Base-by-base conservation (phyloP, 768 basidiomycete genomes). In the Phanerochaete sordida region DNA sequence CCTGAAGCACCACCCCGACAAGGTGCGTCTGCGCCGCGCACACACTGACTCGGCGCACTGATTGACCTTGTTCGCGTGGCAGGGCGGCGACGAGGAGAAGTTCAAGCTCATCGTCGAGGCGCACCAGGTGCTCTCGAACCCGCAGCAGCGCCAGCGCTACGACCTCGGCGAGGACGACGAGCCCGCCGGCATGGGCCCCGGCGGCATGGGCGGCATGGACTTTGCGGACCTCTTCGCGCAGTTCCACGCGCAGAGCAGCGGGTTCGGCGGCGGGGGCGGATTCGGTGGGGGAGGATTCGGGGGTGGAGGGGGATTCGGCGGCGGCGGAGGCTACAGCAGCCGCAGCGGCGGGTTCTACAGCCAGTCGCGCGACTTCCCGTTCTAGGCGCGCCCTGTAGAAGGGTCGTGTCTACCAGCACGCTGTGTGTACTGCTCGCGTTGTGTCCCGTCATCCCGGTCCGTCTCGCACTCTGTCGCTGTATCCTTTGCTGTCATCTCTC, bases 21-120 rank as follows among this genome's bases (percentile, higher is more conserved):
- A 93, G 82, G 87, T 87, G 21, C 26, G 74, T 26, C 5, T 51
- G 33, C 57, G 19, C 7, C 6, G 19, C 8, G 19, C n/a, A n/a
- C n/a, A 45, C 51, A 12, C 16, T 49, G 39, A 45, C 4, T 6
- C n/a, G 44, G 21, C 43, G 30, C 44, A 52, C 57, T n/a, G n/a
- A 65, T 55, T 26, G 62, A 35, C 27, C 11, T 15, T 43, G 16
- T 37, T 5, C 12, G 15, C 39, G 19, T 23, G 19, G 6, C 61
- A 92, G 87, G 94, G 95, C 27, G 95, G 95, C 28, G 92, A 94
- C 70, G 95, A 96, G 67, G 96, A 97, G 69, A 90, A 92, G 66
- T 98, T 98, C 84, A 97, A 98, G 73, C 81, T 93, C 23, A 87
- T 93, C 30, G 84, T 79, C 0, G 93, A 94, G 72, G 91, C 92